phyloP scores from a whole-genome alignment of 306 rosid species.

The Lablab purpureus region DNA sequence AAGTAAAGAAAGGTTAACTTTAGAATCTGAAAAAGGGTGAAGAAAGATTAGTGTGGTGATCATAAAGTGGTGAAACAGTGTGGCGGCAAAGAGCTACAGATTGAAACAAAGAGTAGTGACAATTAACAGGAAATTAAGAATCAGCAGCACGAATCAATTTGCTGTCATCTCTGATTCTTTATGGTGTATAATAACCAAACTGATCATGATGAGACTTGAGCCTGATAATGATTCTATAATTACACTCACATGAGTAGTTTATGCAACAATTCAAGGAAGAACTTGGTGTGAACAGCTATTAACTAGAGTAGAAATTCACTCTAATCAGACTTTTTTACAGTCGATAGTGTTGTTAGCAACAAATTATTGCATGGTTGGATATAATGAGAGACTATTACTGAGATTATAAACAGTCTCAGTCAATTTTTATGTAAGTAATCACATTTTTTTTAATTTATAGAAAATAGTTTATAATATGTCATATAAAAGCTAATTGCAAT shows the following conservation, averaged over 20 bases:
- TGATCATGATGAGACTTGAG: slow-evolving; percentile 33
- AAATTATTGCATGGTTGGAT: not conserved
- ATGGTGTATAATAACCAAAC: slow-evolving; percentile 21
- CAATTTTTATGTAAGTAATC: not conserved
- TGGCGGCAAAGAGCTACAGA: slow-evolving; percentile 16
- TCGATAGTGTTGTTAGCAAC: not conserved
- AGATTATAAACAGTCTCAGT: too few species aligned
- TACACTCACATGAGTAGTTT: slow-evolving; percentile 13
- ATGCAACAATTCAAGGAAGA: slow-evolving; percentile 15
- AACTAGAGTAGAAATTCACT: not conserved
- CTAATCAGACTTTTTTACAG: not conserved
- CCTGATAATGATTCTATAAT: slow-evolving; percentile 19
- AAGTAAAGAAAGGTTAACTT: slow-evolving; percentile 43
- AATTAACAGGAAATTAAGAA: slow-evolving; percentile 26
- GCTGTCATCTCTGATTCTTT: slow-evolving; percentile 19
- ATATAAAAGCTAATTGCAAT: too few species aligned
- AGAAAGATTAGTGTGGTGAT: slow-evolving; percentile 28
- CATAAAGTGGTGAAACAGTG: slow-evolving; percentile 43
- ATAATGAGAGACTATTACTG: too few species aligned
- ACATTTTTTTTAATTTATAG: too few species aligned
- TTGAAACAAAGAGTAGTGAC: slow-evolving; percentile 10
- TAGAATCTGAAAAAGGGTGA: slow-evolving; percentile 44
- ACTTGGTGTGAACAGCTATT: not conserved
- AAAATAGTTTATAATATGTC: too few species aligned
- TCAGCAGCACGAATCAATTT: slow-evolving; percentile 24